A percentile compares a stretch with the other conserved stretches of the same genome.
These are phyloP conservation scores for Hibiscus mutabilis DNA, from an alignment of 345 rosid genomes.

Conservation along the genomic window DNA sequence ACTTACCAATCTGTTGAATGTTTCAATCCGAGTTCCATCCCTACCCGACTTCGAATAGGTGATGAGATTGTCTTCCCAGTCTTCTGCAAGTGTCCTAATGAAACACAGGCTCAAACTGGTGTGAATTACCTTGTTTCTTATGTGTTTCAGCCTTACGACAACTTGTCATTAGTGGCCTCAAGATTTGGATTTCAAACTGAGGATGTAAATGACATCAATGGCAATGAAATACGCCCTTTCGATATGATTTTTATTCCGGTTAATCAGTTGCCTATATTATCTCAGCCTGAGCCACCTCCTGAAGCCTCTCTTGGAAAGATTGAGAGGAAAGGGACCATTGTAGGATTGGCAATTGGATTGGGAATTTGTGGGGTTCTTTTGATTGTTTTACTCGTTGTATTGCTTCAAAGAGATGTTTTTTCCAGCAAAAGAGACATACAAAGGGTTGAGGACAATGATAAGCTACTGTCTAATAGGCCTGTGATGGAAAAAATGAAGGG, in stretches of 20 bases:
- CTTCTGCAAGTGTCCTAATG: conserved; percentile 61
- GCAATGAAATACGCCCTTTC: conserved; percentile 21
- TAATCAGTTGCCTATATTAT: conserved; percentile 32
- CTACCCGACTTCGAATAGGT: conserved; percentile 38
- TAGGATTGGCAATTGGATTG: conserved; percentile 47
- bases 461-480: conserved; percentile 11
- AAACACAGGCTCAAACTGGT: conserved; percentile 22
- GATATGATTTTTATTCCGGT: conserved; percentile 57
- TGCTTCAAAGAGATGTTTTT: conserved; percentile 23
- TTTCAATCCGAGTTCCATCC: conserved; percentile 45
- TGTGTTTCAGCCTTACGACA: conserved; percentile 58
- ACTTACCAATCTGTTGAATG: conserved; percentile 55
- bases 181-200: conserved; percentile 34
- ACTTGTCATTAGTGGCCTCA: conserved; percentile 43
- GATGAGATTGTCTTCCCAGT: conserved; percentile 36
- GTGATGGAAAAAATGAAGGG: conserved; percentile 19
- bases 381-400: conserved; percentile 21
- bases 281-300: conserved; percentile 33
- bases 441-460: conserved; percentile 24
- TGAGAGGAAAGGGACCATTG: conserved; percentile 38
- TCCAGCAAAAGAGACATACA: conserved; percentile 18
- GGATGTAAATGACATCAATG: conserved; percentile 37
- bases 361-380: conserved; percentile 33
- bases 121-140: conserved; percentile 46
- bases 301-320: conserved; percentile 20